phyloP scores from a whole-genome alignment of 2,329 filamentous ascomycete species.

The Botrytis pseudocinerea region DNA sequence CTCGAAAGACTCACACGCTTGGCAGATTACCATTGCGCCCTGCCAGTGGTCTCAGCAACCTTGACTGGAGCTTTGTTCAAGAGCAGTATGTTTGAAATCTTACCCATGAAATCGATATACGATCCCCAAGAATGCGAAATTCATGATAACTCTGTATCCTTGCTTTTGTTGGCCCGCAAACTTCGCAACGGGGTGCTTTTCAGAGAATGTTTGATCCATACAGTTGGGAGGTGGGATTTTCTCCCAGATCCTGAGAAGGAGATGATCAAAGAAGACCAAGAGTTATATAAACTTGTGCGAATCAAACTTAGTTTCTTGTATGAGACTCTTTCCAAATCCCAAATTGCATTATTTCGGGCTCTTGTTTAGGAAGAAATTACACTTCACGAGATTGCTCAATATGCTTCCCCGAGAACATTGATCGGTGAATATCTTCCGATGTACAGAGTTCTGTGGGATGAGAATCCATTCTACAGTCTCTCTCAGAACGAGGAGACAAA shows the following conservation, averaged over 20 bases:
- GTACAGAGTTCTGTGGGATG: background rate
- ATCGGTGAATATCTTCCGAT: background rate
- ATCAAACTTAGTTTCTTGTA: background rate
- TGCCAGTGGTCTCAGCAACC: background rate
- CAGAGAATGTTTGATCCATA: background rate
- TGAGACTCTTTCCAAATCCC: background rate
- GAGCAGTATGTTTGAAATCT: background rate
- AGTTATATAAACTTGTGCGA: background rate
- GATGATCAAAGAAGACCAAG: background rate
- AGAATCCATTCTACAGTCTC: background rate
- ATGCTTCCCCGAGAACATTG: background rate
- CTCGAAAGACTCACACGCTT: background rate
- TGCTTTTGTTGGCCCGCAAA: background rate
- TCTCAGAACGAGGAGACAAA: too few species aligned
- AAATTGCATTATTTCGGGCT: background rate
- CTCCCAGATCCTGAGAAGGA: background rate
- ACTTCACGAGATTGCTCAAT: background rate
- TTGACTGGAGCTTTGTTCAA: background rate
- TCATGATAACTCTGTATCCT: background rate
- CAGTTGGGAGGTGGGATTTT: background rate
- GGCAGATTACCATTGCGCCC: background rate
- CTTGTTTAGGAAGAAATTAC: fast-evolving
- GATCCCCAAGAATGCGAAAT: background rate
- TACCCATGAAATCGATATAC: fast-evolving
- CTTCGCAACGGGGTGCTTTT: background rate